phyloP scores from a whole-genome alignment of 257 asterid genomes.

The Lavandula angustifolia region DNA sequence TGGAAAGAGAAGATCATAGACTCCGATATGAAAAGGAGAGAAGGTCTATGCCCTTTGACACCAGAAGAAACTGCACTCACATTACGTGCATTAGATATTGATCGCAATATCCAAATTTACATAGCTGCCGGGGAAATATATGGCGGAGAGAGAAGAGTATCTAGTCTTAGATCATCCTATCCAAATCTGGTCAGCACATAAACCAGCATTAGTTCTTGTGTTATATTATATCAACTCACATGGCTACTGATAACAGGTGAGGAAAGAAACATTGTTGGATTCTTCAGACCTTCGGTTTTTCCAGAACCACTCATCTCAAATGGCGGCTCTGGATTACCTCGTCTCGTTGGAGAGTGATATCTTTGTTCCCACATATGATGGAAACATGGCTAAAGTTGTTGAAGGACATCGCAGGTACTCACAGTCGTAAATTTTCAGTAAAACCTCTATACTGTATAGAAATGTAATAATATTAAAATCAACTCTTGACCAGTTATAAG shows the following conservation, averaged over 20 bases:
- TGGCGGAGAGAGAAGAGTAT: slow-evolving; percentile 79
- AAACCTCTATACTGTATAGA: no score
- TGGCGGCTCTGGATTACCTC: slow-evolving; percentile 98
- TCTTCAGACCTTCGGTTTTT: slow-evolving; percentile 79
- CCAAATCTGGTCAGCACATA: slow-evolving; percentile 75
- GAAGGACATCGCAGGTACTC: slow-evolving; percentile 98
- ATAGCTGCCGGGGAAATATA: slow-evolving; percentile 99
- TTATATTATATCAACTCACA: slow-evolving; percentile 10
- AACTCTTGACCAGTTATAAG: no score
- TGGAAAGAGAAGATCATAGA: slow-evolving; percentile 96
- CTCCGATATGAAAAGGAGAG: slow-evolving; percentile 89
- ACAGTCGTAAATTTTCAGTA: background rate
- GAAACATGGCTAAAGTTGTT: slow-evolving; percentile 99
- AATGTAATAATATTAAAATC: no score
- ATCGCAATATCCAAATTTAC: slow-evolving; percentile 74
- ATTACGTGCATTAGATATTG: slow-evolving; percentile 77
- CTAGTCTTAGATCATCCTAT: slow-evolving; percentile 66
- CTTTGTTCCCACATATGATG: slow-evolving; percentile 94
- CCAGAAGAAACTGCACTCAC: slow-evolving; percentile 97
- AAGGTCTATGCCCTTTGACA: slow-evolving; percentile 92
- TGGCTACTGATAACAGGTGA: slow-evolving; percentile 53
- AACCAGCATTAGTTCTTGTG: background rate
- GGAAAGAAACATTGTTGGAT: slow-evolving; percentile 89
- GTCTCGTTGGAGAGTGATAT: slow-evolving; percentile 95
- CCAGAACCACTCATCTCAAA: slow-evolving; percentile 95